Base-by-base conservation (phyloP, 1,139 yeast genomes). In the Magnusiomyces magnusii region DNA sequence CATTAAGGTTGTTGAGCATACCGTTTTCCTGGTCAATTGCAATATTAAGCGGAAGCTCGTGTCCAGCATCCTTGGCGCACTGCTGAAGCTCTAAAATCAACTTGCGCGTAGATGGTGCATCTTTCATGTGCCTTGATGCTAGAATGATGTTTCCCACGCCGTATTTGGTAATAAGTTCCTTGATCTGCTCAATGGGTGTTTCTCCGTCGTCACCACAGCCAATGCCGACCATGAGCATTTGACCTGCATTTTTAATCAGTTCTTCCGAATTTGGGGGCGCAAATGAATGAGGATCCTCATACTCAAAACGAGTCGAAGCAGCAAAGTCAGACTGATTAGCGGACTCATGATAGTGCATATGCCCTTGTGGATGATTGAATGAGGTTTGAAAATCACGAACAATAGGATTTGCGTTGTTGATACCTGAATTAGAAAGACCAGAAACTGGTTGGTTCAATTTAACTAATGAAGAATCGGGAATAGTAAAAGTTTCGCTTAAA, bases 151-250 rank as follows among this genome's bases (percentile, higher is more conserved):
- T 75, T 13, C 84, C 82, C 10, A 84, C 79, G 60, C 76, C 78
- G 66, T 81, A 82, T 58, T 80, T 77, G 24, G 77, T 78, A 17
- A 84, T 83, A 60, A 84, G 74, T 61, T 80, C 80, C 58, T 77
- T 75, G 13, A 85, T 84, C 19, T 27, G 51, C 19, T 25, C 31
- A 3, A 49, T 49, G 3, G 21, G 36, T 9, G 36, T 27, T 64
- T 83, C 85, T 2, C 80, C 76, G 0, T 84, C 81, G 15, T 83
- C 83, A 19, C 77, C 75, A 47, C 82, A 74, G 1, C 86, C 87
- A 65, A 84, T 83, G 44, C 89, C 89, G 3, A 84, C 86, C 71
- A 85, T 78, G 56, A 84, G 75, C 60, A 83, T 78, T 68, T 82
- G 85, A 28, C 86, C 86, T 19, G 80, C 67, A 54, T 66, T 67